Percentiles rank a stretch among this genome's conserved stretches.
phyloP scores from a whole-genome alignment of 257 asterid genomes.

The Salvia splendens region DNA sequence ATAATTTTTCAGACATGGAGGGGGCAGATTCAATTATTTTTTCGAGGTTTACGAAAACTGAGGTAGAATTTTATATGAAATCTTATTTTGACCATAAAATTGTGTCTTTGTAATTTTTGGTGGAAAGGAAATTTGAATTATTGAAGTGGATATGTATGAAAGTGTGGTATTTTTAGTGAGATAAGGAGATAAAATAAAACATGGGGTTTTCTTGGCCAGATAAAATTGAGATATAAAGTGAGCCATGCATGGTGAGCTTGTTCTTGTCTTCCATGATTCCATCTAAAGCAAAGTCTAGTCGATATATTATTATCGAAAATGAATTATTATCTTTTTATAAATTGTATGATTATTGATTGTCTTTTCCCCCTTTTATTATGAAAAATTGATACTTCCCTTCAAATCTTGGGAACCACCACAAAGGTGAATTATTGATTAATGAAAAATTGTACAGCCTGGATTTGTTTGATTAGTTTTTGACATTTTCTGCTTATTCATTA shows the following conservation, averaged over 20 bases:
- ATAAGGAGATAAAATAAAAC: constrained; percentile 26
- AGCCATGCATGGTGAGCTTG: constrained; percentile 34
- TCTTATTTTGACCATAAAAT: too few species aligned
- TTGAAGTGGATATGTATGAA: neutral
- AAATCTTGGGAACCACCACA: constrained; percentile 41
- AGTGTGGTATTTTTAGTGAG: neutral
- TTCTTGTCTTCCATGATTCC: constrained; percentile 32
- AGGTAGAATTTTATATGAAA: neutral
- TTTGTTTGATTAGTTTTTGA: constrained; percentile 24
- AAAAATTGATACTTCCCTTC: constrained; percentile 31
- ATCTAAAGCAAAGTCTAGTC: constrained; percentile 32
- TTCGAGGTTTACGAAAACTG: constrained; percentile 24
- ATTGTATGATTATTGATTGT: neutral
- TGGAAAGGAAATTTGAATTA: neutral
- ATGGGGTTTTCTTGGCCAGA: constrained; percentile 26
- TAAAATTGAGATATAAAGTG: constrained; percentile 5
- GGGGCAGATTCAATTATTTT: constrained; percentile 17
- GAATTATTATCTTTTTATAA: neutral
- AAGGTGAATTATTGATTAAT: constrained; percentile 36
- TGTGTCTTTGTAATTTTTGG: too few species aligned
- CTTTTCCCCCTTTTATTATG: constrained; percentile 22
- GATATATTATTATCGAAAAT: neutral
- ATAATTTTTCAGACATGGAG: constrained; percentile 11
- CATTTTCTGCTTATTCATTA: constrained; percentile 18
- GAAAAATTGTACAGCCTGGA: constrained; percentile 30